phyloP scores from a whole-genome alignment of 805 yeast genomes.

The Candida fluviatilis region DNA sequence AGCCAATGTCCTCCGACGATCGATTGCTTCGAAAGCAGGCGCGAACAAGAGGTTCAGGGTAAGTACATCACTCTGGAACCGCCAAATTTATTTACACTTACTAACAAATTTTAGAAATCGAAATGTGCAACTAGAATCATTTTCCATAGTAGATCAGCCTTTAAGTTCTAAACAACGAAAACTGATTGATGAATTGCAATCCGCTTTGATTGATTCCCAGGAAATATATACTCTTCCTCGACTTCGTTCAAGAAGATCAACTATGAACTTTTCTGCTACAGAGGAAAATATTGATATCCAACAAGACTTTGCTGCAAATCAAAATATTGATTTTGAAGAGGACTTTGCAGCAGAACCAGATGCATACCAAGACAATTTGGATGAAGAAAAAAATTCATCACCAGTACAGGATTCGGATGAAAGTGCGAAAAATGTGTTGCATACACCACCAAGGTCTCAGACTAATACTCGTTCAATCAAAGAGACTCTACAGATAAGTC shows the following conservation, averaged over 20 bases:
- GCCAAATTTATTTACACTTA: neutral
- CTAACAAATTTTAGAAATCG: slow-evolving; percentile 1
- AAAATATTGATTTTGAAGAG: slow-evolving; percentile 9
- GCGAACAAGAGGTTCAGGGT: slow-evolving; percentile 41
- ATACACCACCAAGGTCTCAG: neutral
- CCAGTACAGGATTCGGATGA: neutral
- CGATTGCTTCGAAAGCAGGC: slow-evolving; percentile 13
- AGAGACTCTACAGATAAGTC: neutral
- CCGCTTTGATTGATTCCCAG: slow-evolving; percentile 20
- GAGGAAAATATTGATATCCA: neutral
- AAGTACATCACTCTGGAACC: slow-evolving; percentile 20
- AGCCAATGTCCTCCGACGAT: neutral
- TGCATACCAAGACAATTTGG: neutral
- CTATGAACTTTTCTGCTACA: neutral
- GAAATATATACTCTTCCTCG: slow-evolving; percentile 12
- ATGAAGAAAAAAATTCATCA: neutral
- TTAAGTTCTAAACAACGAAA: slow-evolving; percentile 1
- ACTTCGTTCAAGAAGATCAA: slow-evolving; percentile 6
- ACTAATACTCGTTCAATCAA: too few species aligned
- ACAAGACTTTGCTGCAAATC: neutral
- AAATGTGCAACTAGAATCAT: slow-evolving; percentile 4
- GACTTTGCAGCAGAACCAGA: slow-evolving; percentile 4
- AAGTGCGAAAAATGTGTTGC: neutral
- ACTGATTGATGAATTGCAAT: slow-evolving; percentile 12
- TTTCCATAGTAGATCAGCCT: neutral